Evolutionary conservation across 495 filamentous ascomycete species (phyloP).

Genomic region (Melanomma pulvis-pyrius): DNA sequence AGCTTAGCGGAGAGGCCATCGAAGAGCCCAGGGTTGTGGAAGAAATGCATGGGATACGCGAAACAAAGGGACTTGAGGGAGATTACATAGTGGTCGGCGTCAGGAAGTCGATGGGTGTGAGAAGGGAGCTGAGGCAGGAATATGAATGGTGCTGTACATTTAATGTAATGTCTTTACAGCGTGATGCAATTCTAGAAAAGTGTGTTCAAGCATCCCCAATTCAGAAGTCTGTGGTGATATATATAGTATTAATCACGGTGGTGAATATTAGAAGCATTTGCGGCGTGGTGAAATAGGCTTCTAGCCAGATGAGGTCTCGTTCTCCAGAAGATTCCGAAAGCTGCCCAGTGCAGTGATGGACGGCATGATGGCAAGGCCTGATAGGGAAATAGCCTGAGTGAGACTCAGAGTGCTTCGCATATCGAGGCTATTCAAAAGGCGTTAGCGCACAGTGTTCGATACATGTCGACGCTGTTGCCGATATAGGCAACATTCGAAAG

Average conservation of each 20-base stretch:
- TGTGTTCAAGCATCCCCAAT: background rate
- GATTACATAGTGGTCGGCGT: too few species aligned
- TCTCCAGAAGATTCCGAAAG: background rate
- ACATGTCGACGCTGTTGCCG: conserved; percentile 11
- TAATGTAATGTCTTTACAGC: background rate
- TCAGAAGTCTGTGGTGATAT: background rate
- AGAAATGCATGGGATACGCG: background rate
- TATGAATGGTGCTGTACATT: background rate
- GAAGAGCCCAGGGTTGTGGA: background rate
- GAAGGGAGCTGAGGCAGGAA: background rate
- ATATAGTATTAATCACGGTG: background rate
- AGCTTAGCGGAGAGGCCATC: background rate
- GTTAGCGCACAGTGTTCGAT: conserved; percentile 28
- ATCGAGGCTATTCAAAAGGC: conserved; percentile 11
- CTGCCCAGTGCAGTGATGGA: background rate
- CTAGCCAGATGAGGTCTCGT: background rate
- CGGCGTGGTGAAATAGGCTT: background rate
- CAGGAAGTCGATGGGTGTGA: background rate
- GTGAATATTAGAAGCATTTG: background rate
- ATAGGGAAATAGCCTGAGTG: conserved; percentile 13
- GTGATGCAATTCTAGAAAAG: background rate
- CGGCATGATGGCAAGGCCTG: conserved; percentile 5
- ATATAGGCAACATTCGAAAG: conserved; percentile 14
- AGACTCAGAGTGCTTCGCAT: conserved; percentile 12
- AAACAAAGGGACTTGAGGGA: background rate